phyloP scores from a whole-genome alignment of 305 asterid species.

The Fraxinus velutina region DNA sequence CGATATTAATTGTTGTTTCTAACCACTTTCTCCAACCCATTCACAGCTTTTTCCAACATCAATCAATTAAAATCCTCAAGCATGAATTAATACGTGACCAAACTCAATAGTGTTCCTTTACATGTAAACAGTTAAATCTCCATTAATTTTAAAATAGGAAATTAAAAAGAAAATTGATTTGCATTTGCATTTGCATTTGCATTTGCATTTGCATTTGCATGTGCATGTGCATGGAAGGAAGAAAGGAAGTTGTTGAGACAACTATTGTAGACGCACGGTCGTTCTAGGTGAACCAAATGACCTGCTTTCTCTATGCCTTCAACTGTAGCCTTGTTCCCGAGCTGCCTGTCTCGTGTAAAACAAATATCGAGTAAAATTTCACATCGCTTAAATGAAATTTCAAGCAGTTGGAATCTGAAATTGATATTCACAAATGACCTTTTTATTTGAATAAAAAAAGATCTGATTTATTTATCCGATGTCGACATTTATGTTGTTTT shows the following conservation, averaged over 20 bases:
- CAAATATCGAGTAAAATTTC: not conserved
- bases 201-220: conserved; percentile 6
- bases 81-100: not conserved
- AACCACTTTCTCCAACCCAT: not conserved
- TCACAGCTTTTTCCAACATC: not conserved
- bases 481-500: not conserved
- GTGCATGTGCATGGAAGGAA: conserved; percentile 35
- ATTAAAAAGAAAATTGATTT: not conserved
- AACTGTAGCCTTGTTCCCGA: conserved; percentile 58
- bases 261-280: conserved; percentile 70
- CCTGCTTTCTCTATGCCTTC: conserved; percentile 73
- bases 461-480: not conserved
- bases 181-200: not conserved
- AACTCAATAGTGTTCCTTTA: not conserved
- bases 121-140: not conserved
- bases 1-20: not conserved
- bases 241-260: conserved; percentile 68
- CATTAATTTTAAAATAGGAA: not conserved
- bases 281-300: conserved; percentile 80
- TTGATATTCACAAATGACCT: not conserved
- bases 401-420: not conserved
- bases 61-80: not conserved
- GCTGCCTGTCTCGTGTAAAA: conserved; percentile 46
- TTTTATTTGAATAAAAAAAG: too few species aligned
- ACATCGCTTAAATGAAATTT: not conserved